Evolutionary conservation across 768 basidiomycete genomes (phyloP).

Genomic region (Baorangia bicolor): DNA sequence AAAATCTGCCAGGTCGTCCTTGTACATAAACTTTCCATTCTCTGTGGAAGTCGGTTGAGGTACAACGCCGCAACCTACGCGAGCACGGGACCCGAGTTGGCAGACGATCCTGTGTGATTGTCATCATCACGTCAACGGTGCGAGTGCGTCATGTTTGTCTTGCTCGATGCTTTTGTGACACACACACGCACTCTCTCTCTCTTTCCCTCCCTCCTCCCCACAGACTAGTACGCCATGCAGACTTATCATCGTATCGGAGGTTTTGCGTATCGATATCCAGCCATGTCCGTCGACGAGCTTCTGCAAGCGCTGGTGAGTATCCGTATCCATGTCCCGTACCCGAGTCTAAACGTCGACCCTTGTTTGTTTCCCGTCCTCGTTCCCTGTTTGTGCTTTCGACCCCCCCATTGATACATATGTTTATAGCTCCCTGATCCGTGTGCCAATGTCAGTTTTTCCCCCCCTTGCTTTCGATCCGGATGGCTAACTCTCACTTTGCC

Average conservation of each 20-base stretch:
- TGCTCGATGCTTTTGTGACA: too few relatives aligned
- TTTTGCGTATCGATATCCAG: slow-evolving; percentile 4
- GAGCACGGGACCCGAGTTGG: background rate
- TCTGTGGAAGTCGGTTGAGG: too few relatives aligned
- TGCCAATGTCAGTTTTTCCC: slow-evolving; percentile 7
- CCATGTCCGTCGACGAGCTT: slow-evolving; percentile 12
- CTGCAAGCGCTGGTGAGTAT: slow-evolving; percentile 13
- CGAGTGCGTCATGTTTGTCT: too few relatives aligned
- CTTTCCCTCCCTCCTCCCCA: background rate
- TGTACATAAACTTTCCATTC: too few relatives aligned
- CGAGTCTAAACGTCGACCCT: background rate
- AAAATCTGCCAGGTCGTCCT: too few relatives aligned
- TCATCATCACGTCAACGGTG: too few relatives aligned
- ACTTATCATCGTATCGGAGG: background rate
- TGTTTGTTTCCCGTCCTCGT: background rate
- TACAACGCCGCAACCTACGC: background rate
- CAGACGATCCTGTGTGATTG: too few relatives aligned
- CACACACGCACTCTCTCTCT: too few relatives aligned
- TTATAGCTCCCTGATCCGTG: slow-evolving; percentile 16
- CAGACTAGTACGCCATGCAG: slow-evolving; percentile 8
- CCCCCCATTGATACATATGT: background rate
- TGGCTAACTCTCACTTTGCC: too few relatives aligned
- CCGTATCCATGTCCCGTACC: too few relatives aligned
- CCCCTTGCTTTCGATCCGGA: background rate
- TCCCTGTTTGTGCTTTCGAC: background rate